Percentiles rank a stretch among this genome's conserved stretches.
Conservation (phyloP, 306 rosid genomes). For the Carpinus viminea region DNA sequence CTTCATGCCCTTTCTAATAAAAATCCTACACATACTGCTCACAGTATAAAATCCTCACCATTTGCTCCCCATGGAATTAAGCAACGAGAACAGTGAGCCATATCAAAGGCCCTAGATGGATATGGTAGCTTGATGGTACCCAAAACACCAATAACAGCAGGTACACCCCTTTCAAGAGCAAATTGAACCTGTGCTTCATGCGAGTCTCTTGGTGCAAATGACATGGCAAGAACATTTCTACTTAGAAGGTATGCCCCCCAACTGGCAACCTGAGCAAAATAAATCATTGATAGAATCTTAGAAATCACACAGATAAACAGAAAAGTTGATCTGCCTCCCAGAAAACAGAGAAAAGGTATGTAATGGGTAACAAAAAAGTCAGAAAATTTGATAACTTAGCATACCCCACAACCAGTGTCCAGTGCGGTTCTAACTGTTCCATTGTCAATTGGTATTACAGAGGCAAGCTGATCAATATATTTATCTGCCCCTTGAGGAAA, state of each 20-base stretch:
- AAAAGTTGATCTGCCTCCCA: neutral
- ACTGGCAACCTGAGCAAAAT: slow-evolving; percentile 79
- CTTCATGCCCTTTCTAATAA: slow-evolving; percentile 4
- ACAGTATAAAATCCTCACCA: slow-evolving; percentile 51
- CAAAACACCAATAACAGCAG: slow-evolving; percentile 91
- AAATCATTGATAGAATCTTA: slow-evolving; percentile 16
- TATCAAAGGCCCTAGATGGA: slow-evolving; percentile 93
- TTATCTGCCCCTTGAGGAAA: slow-evolving; percentile 97
- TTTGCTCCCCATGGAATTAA: slow-evolving; percentile 92
- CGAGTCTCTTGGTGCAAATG: slow-evolving; percentile 95
- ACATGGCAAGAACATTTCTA: slow-evolving; percentile 87
- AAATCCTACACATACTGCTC: slow-evolving; percentile 7
- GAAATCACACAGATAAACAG: slow-evolving; percentile 12
- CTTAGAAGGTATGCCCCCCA: slow-evolving; percentile 98
- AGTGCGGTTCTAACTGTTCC: slow-evolving; percentile 93
- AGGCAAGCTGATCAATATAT: slow-evolving; percentile 85
- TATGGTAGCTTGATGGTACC: slow-evolving; percentile 87
- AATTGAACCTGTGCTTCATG: slow-evolving; percentile 98
- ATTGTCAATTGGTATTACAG: slow-evolving; percentile 88
- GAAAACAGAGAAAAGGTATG: slow-evolving; percentile 13
- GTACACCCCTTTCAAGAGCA: slow-evolving; percentile 97
- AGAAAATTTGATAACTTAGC: slow-evolving; percentile 26
- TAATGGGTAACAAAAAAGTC: slow-evolving; percentile 6
- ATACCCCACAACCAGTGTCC: slow-evolving; percentile 99
- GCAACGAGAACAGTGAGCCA: slow-evolving; percentile 99